These are phyloP conservation scores for Neophaeococcomyces aloes DNA, from an alignment of 2,329 filamentous ascomycete species.

Conservation along the genomic window DNA sequence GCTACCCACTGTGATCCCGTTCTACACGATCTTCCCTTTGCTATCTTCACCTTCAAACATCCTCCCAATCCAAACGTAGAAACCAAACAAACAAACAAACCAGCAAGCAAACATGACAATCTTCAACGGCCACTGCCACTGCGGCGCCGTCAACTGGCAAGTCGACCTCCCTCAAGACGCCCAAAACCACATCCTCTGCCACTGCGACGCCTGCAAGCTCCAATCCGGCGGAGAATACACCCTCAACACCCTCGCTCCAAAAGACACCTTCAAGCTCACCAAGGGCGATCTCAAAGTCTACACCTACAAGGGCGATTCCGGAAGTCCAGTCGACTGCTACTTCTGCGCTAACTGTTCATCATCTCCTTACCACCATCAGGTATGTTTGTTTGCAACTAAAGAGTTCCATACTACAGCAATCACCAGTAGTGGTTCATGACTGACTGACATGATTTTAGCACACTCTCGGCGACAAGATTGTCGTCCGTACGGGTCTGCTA, in stretches of 20 bases:
- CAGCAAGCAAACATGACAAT: conserved; percentile 19
- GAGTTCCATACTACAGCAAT: too few relatives aligned
- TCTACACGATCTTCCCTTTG: background rate
- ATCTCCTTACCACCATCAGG: conserved; percentile 49
- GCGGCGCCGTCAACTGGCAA: conserved; percentile 44
- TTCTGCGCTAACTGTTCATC: conserved; percentile 48
- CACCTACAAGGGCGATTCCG: conserved; percentile 47
- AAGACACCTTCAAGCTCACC: conserved; percentile 41
- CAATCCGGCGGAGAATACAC: conserved; percentile 43
- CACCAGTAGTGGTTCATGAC: background rate
- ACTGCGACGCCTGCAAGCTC: conserved; percentile 48
- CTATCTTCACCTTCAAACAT: background rate
- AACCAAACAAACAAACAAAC: conserved; percentile 33
- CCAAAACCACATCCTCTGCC: conserved; percentile 36
- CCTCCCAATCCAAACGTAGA: background rate
- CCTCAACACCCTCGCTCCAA: conserved; percentile 45
- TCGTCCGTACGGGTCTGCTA: conserved; percentile 43
- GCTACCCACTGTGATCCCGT: too few relatives aligned
- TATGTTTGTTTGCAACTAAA: conserved; percentile 2
- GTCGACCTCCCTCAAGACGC: conserved; percentile 37
- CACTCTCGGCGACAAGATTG: conserved; percentile 41
- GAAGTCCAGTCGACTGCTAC: conserved; percentile 47
- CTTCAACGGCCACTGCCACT: conserved; percentile 45
- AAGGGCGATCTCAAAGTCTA: conserved; percentile 43
- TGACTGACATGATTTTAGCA: conserved; percentile 20